A percentile compares a stretch with the other conserved stretches of the same genome.
phyloP scores from a whole-genome alignment of 306 rosid genomes.

The Mimosa bimucronata region DNA sequence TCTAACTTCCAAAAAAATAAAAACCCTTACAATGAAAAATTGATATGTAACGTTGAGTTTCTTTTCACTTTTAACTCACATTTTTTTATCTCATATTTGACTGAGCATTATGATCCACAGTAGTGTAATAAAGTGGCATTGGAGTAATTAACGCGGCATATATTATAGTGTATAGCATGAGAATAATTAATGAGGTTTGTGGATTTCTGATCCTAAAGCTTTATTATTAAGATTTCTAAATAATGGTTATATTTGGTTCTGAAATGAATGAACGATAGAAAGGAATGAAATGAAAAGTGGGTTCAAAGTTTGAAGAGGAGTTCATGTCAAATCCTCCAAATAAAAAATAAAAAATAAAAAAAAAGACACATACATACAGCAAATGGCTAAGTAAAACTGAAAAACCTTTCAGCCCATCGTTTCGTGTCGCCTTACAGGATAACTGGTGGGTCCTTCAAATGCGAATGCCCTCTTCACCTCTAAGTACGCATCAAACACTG shows the following conservation, averaged over 20 bases:
- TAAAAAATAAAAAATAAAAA: too few species aligned
- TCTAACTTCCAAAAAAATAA: too few species aligned
- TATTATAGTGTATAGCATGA: not conserved
- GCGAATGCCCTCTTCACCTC: conserved; percentile 78
- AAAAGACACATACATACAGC: not conserved
- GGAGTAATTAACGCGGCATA: not conserved
- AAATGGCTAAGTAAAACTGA: conserved; percentile 50
- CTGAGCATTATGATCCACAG: not conserved
- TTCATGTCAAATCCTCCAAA: conserved; percentile 63
- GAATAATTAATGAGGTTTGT: conserved; percentile 22
- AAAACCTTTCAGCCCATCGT: conserved; percentile 83
- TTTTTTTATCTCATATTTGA: not conserved
- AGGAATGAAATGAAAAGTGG: conserved; percentile 39
- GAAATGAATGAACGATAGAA: conserved; percentile 33
- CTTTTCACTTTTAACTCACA: not conserved
- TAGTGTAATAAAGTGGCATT: not conserved
- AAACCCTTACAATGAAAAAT: too few species aligned
- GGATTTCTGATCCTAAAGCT: conserved; percentile 56
- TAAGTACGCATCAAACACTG: conserved; percentile 53
- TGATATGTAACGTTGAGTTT: not conserved
- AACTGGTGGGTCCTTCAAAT: conserved; percentile 57
- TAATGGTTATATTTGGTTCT: conserved; percentile 42
- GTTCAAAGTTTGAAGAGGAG: conserved; percentile 13
- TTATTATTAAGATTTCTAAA: conserved; percentile 45
- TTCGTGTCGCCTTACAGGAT: conserved; percentile 62